Conservation (phyloP, 176 grass and related monocot species). For the Ensete glaucum region DNA sequence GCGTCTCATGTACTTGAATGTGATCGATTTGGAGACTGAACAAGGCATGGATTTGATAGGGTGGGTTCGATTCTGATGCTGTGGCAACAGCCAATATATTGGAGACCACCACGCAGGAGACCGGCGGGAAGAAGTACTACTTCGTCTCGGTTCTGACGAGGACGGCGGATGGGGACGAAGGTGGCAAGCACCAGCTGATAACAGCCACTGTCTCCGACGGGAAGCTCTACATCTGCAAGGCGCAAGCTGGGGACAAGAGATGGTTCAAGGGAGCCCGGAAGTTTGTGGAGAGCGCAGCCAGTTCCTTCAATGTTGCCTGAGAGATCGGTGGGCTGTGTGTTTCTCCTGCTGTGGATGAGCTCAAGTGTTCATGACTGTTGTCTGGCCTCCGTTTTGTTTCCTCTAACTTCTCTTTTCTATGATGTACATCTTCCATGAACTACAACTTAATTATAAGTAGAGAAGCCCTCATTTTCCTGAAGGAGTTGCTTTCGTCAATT, state of each 20-base stretch:
- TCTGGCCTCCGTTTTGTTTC: too few relatives aligned
- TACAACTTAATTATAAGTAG: too few relatives aligned
- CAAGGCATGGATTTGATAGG: slow-evolving; percentile 21
- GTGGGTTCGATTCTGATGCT: slow-evolving; percentile 64
- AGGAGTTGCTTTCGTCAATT: too few relatives aligned
- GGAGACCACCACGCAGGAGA: slow-evolving; percentile 35
- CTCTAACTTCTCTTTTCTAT: too few relatives aligned
- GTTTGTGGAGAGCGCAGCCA: slow-evolving; percentile 2
- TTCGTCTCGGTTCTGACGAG: slow-evolving; percentile 70
- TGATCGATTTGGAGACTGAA: too few relatives aligned
- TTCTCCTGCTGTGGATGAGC: slow-evolving; percentile 6
- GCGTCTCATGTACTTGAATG: too few relatives aligned
- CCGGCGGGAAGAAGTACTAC: slow-evolving; percentile 81
- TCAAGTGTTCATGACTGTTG: not conserved
- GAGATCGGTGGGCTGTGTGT: too few relatives aligned
- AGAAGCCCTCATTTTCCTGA: too few relatives aligned
- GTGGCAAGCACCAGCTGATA: slow-evolving; percentile 19
- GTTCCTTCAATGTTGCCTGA: not conserved
- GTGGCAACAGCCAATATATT: slow-evolving; percentile 89
- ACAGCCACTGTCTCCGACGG: slow-evolving; percentile 2
- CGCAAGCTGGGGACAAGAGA: slow-evolving; percentile 21
- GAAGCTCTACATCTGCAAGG: slow-evolving; percentile 17
- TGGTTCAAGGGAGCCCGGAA: slow-evolving; percentile 19
- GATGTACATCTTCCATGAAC: too few relatives aligned
- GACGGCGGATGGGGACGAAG: slow-evolving; percentile 67